phyloP scores from a whole-genome alignment of 2,329 filamentous ascomycete species.

The Claviceps spartinae region DNA sequence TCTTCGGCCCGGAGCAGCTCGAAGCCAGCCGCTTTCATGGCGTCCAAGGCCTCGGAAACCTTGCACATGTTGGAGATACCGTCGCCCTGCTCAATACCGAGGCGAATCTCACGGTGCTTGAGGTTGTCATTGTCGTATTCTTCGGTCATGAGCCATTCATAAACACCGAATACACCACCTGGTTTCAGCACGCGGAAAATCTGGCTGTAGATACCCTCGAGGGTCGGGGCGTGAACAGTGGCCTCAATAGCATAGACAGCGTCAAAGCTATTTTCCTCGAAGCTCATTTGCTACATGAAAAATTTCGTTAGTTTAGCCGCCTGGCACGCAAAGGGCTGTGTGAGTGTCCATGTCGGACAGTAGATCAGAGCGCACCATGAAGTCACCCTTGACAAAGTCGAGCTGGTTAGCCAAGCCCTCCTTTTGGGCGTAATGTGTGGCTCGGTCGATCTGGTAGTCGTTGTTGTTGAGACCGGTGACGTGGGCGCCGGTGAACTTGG shows the following conservation, averaged over 20 bases:
- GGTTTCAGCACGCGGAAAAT: conserved; percentile 94
- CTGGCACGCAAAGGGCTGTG: not conserved
- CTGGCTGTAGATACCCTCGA: conserved; percentile 86
- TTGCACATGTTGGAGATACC: conserved; percentile 97
- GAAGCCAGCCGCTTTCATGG: conserved; percentile 81
- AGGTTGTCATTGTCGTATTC: conserved; percentile 82
- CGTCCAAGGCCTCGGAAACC: conserved; percentile 63
- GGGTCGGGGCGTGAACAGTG: conserved; percentile 81
- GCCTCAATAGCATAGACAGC: conserved; percentile 96
- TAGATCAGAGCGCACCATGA: conserved; percentile 50
- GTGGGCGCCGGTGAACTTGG: conserved; percentile 84
- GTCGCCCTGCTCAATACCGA: conserved; percentile 90
- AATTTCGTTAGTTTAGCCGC: not conserved
- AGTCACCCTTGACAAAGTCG: conserved; percentile 85
- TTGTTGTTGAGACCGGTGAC: conserved; percentile 96
- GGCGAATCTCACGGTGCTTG: conserved; percentile 75
- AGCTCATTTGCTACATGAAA: conserved; percentile 57
- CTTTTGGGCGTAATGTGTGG: conserved; percentile 70
- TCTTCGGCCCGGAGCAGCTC: conserved; percentile 75
- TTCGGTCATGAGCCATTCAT: conserved; percentile 99
- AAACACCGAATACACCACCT: conserved; percentile 88
- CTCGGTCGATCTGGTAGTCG: conserved; percentile 95
- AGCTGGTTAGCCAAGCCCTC: conserved; percentile 71
- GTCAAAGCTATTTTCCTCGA: conserved; percentile 84
- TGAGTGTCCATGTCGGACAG: not conserved